A percentile compares a stretch with the other conserved stretches of the same genome.
Evolutionary conservation across 192 early-diverging fungal genomes (phyloP).

Genomic region (Backusella tuberculispora): DNA sequence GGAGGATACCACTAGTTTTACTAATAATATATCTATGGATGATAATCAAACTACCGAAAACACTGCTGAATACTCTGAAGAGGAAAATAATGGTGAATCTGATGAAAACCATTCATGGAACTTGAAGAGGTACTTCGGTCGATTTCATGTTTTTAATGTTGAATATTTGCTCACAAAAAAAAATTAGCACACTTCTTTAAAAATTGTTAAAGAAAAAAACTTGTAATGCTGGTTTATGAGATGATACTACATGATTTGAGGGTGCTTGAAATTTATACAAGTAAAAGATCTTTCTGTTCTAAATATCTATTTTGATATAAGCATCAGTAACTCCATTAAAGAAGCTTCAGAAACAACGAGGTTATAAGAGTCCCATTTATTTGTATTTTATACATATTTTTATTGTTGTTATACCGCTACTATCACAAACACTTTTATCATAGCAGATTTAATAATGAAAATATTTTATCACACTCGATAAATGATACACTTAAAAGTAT

Average conservation of each 20-base stretch:
- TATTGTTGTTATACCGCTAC: too few relatives aligned
- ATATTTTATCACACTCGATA: not conserved
- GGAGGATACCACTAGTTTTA: not conserved
- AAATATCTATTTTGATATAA: conserved; percentile 16
- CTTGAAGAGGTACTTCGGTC: conserved; percentile 3
- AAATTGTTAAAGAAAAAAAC: conserved; percentile 20
- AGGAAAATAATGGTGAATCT: not conserved
- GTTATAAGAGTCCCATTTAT: too few relatives aligned
- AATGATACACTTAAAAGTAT: not conserved
- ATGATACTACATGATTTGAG: too few relatives aligned
- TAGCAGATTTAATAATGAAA: not conserved
- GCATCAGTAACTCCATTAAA: not conserved
- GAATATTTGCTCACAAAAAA: conserved; percentile 7
- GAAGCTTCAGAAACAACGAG: too few relatives aligned
- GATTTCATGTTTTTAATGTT: conserved; percentile 11
- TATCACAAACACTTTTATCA: too few relatives aligned
- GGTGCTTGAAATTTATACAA: too few relatives aligned
- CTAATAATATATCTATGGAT: not conserved
- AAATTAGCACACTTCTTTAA: not conserved
- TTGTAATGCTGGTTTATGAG: conserved; percentile 5
- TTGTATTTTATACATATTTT: too few relatives aligned
- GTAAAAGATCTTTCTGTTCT: conserved; percentile 19
- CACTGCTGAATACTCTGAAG: conserved; percentile 3
- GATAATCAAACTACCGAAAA: not conserved
- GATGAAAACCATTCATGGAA: conserved; percentile 9